Percentiles rank a stretch among this genome's conserved stretches.
Evolutionary conservation across 2,329 filamentous ascomycete species (phyloP).

Genomic region (Grosmannia clavigera): DNA sequence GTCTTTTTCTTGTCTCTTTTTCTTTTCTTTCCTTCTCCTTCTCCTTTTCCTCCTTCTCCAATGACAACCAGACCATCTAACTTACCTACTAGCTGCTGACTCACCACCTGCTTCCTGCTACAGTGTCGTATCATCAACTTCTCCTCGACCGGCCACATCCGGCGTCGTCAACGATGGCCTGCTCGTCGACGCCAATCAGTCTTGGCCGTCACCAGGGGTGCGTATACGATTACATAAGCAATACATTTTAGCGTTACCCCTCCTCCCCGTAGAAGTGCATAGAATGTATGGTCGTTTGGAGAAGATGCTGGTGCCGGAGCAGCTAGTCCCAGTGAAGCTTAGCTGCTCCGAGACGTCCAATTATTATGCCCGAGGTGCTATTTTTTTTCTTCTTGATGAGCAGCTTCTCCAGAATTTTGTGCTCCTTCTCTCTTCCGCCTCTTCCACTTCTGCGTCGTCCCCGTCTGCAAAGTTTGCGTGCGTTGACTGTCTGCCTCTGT

Average conservation of each 20-base stretch:
- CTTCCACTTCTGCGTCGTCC: not conserved
- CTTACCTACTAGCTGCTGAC: constrained; percentile 30
- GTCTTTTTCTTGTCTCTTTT: too few species aligned
- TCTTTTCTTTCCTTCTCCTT: not conserved
- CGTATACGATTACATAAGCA: not conserved
- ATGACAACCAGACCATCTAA: constrained; percentile 24
- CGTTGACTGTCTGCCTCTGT: not conserved
- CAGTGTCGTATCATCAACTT: constrained; percentile 13
- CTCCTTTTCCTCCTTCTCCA: not conserved
- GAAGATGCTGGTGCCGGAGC: not conserved
- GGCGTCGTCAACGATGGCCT: constrained; percentile 9
- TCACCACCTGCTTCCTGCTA: constrained; percentile 24
- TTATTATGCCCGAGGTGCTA: constrained; percentile 5
- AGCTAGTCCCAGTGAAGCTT: constrained; percentile 2
- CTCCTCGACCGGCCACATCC: constrained; percentile 8
- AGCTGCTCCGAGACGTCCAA: constrained; percentile 1
- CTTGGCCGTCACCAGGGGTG: too few species aligned
- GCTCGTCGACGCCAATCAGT: constrained; percentile 10
- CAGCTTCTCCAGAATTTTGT: constrained; percentile 8
- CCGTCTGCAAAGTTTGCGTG: not conserved
- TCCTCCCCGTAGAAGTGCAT: constrained; percentile 11
- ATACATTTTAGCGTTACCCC: not conserved
- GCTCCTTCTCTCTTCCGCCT: not conserved
- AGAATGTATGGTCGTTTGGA: constrained; percentile 6
- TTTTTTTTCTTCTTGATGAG: constrained; percentile 10